phyloP scores from a whole-genome alignment of 208 protist species.

The Trypanosoma boissoni region DNA sequence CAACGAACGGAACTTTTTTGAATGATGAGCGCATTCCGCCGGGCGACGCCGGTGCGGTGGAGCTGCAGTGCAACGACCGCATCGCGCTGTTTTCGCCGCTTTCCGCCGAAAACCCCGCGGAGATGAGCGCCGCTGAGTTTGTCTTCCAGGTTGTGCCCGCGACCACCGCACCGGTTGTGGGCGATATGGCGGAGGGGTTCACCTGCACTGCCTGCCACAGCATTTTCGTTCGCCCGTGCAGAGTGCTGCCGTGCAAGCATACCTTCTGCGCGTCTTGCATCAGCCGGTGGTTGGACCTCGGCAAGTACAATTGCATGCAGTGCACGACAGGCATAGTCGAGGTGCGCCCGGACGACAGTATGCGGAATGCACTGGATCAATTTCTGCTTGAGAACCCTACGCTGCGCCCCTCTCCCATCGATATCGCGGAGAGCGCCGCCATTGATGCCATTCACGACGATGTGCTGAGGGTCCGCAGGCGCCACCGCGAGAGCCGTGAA shows the following conservation, averaged over 20 bases:
- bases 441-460: conserved; percentile 54
- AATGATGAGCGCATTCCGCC: conserved; percentile 61
- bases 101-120: too few relatives aligned
- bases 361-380: conserved; percentile 72
- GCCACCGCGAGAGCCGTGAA: conserved; percentile 20
- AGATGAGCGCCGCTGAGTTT: neutral
- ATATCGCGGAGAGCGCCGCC: conserved; percentile 39
- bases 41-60: conserved; percentile 33
- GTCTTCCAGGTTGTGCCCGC: conserved; percentile 56
- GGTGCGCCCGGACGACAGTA: conserved; percentile 74
- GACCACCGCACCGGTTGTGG: conserved; percentile 29
- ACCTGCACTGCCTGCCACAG: conserved; percentile 70
- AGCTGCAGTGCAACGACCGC: conserved; percentile 47
- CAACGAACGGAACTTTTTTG: conserved; percentile 79
- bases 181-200: conserved; percentile 66
- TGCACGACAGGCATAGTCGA: conserved; percentile 54
- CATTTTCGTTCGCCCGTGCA: conserved; percentile 75
- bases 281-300: conserved; percentile 49
- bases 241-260: conserved; percentile 86
- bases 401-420: conserved; percentile 34
- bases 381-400: conserved; percentile 44
- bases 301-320: conserved; percentile 53
- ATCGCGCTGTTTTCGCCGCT: too few relatives aligned
- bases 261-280: conserved; percentile 86
- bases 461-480: conserved; percentile 34